Evolutionary conservation across 2,329 filamentous ascomycete genomes (phyloP), one percentile per base, ranked within the genome.

Genomic region (Fusarium sp.): DNA sequence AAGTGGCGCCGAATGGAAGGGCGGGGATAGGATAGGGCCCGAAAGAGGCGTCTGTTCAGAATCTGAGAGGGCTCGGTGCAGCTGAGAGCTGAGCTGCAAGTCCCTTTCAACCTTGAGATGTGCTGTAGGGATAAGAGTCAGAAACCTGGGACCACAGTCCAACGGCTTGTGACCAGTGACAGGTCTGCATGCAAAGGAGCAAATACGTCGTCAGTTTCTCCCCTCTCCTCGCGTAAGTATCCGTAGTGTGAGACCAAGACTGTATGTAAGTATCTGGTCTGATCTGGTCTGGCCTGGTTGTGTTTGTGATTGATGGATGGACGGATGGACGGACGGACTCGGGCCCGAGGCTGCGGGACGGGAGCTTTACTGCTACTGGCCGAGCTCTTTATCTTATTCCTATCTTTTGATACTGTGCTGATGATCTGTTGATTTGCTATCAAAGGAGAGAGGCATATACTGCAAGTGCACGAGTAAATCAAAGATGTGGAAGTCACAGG

Each of bases 71-170:
- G 30, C 30, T 20, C 47, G 45, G 40, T 39, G 56, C 65, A 62
- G 55, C 51, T 51, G 50, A 53, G 51, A 62, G 55, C 51, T 51
- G 50, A 53, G 51, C 61, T 69, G 56, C 65, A 66, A 58, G 40
- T 62, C 35, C 61, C 50, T 35, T 44, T 67, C 59, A 65, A 60
- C 46, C 56, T 37, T 60, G 30, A 23, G 19, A 10, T 37, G 55
- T 33, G 43, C 48, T 56, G 47, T 48, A 45, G 39, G 60, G 35
- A 57, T 40, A 40, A 39, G 30, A 47, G 51, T 41, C 55, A 46
- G 53, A 59, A 64, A 35, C 44, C 39, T 44, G 10, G 32, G 37
- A 44, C n/a, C 15, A 30, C 15, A 20, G 47, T 41, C 59, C 45
- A 68, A 48, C 55, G 27, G 45, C 23, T 41, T 54, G 52, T 37